A percentile compares a stretch with the other conserved stretches of the same genome.
These are phyloP conservation scores for Globisporangium camurandrum DNA, from an alignment of 352 stramenopile genomes.

Conservation along the genomic window DNA sequence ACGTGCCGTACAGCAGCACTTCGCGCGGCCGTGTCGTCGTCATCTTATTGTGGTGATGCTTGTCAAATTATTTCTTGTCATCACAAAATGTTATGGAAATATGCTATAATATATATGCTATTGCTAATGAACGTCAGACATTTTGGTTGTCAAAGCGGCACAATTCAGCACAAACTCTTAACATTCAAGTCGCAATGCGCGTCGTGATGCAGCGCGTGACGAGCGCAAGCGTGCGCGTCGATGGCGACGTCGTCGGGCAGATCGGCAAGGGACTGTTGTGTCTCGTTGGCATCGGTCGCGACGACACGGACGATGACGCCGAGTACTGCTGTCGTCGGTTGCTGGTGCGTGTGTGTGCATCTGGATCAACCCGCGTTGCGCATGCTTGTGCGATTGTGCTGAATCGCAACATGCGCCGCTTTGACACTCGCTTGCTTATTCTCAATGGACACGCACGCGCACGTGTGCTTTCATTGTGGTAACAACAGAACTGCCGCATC, in stretches of 20 bases:
- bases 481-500: slow-evolving; percentile 78
- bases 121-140: background rate
- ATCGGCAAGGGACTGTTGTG: slow-evolving; percentile 76
- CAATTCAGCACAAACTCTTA: background rate
- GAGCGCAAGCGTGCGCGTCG: slow-evolving; percentile 70
- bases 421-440: no score
- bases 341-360: slow-evolving; percentile 36
- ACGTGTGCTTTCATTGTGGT: no score
- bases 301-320: slow-evolving; percentile 76
- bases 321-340: slow-evolving; percentile 76
- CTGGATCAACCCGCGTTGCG: background rate
- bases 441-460: background rate
- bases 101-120: background rate
- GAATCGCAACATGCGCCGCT: background rate
- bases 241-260: slow-evolving; percentile 61
- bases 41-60: background rate
- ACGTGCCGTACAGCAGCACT: slow-evolving; percentile 81
- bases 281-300: slow-evolving; percentile 64
- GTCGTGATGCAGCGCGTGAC: slow-evolving; percentile 78
- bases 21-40: slow-evolving; percentile 12
- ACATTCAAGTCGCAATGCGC: no score
- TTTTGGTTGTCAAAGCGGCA: background rate
- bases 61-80: background rate
- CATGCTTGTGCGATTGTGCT: background rate
- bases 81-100: background rate